These are phyloP conservation scores for Hypomyces rosellus DNA, from an alignment of 2,329 filamentous ascomycete species.

Conservation along the genomic window DNA sequence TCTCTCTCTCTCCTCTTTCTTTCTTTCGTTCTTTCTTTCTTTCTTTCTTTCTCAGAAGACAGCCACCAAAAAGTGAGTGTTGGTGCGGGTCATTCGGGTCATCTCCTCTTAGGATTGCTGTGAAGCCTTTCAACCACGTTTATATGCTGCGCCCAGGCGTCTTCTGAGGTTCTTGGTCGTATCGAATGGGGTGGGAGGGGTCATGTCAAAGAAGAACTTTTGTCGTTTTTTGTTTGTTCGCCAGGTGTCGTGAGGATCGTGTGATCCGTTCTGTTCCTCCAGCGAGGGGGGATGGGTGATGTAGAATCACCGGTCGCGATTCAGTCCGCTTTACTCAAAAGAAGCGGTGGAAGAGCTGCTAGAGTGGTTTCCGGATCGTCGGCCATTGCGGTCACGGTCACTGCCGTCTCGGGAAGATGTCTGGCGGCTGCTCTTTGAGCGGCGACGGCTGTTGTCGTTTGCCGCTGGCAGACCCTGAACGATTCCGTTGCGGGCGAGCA, in stretches of 20 bases:
- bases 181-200: not conserved
- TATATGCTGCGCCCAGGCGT: slow-evolving; percentile 18
- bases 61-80: slow-evolving; percentile 6
- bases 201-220: not conserved
- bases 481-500: slow-evolving; percentile 66
- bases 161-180: slow-evolving; percentile 4
- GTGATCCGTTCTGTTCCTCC: not conserved
- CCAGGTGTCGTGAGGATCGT: slow-evolving; percentile 3
- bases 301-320: too few relatives aligned
- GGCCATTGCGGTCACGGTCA: slow-evolving; percentile 37
- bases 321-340: slow-evolving; percentile 39
- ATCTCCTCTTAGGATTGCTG: slow-evolving; percentile 28
- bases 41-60: slow-evolving; percentile 10
- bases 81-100: slow-evolving; percentile 16
- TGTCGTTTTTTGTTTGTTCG: slow-evolving; percentile 10
- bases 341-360: slow-evolving; percentile 58
- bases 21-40: slow-evolving; percentile 2
- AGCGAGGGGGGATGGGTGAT: not conserved
- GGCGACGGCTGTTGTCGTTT: slow-evolving; percentile 39
- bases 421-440: slow-evolving; percentile 42
- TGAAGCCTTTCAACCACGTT: slow-evolving; percentile 34
- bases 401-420: slow-evolving; percentile 41
- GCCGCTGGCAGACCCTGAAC: slow-evolving; percentile 58
- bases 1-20: slow-evolving; percentile 1
- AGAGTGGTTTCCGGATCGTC: slow-evolving; percentile 52